phyloP scores from a whole-genome alignment of 805 yeast genomes.

The Barnettozyma pratensis region DNA sequence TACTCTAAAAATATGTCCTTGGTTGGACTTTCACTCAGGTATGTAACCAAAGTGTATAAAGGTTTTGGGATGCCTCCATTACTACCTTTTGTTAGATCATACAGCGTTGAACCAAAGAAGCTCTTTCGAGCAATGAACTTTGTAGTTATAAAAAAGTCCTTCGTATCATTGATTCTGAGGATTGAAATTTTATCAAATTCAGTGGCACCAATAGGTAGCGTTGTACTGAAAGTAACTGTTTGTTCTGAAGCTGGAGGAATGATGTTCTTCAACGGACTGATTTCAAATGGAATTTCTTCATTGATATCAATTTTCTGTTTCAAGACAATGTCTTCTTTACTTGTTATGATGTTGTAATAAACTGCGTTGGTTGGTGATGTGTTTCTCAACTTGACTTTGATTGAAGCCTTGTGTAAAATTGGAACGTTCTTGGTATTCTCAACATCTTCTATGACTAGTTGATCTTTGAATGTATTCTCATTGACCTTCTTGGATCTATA shows the following conservation, averaged over 20 bases:
- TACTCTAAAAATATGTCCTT: slow-evolving; percentile 24
- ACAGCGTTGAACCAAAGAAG: slow-evolving; percentile 29
- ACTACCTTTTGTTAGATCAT: slow-evolving; percentile 19
- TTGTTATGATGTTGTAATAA: slow-evolving; percentile 33
- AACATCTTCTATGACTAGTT: slow-evolving; percentile 31
- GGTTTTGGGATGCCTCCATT: slow-evolving; percentile 28
- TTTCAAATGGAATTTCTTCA: slow-evolving; percentile 17
- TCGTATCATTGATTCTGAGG: slow-evolving; percentile 24
- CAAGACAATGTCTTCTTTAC: slow-evolving; percentile 4
- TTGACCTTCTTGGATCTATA: slow-evolving; percentile 37
- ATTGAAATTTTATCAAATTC: slow-evolving; percentile 22
- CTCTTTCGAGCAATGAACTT: slow-evolving; percentile 21
- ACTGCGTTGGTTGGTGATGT: slow-evolving; percentile 6
- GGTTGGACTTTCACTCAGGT: slow-evolving; percentile 22
- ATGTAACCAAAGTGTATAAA: slow-evolving; percentile 26
- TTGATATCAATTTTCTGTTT: slow-evolving; percentile 16
- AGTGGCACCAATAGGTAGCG: slow-evolving; percentile 25
- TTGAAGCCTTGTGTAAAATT: slow-evolving; percentile 24
- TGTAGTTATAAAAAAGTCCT: slow-evolving; percentile 29
- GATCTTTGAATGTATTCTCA: slow-evolving; percentile 34
- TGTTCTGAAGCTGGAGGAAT: slow-evolving; percentile 26
- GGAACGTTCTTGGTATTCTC: slow-evolving; percentile 26
- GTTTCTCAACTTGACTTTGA: slow-evolving; percentile 29
- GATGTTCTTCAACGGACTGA: slow-evolving; percentile 16
- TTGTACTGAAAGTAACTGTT: slow-evolving; percentile 18